phyloP scores from a whole-genome alignment of 768 basidiomycete genomes.

The Plicaturopsis crispa region DNA sequence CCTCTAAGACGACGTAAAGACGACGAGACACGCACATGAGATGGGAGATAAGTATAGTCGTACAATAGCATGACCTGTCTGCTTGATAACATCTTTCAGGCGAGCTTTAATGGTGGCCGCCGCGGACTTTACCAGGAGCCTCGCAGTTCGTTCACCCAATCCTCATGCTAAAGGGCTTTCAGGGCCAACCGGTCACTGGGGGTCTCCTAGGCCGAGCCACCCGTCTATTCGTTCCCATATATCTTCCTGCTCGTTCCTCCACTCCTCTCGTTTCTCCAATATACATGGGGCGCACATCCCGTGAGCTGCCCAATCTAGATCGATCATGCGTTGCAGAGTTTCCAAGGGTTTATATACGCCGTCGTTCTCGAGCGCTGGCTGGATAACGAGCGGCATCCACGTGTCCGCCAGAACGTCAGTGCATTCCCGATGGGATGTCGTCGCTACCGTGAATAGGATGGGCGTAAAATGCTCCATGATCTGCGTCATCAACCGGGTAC shows the following conservation, averaged over 20 bases:
- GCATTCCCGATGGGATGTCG: slow-evolving; percentile 67
- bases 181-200: too few species aligned
- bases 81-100: too few species aligned
- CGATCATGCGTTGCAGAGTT: slow-evolving; percentile 47
- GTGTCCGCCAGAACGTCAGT: slow-evolving; percentile 63
- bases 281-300: slow-evolving; percentile 57
- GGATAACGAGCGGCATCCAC: slow-evolving; percentile 68
- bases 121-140: too few species aligned
- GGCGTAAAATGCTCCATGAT: slow-evolving; percentile 68
- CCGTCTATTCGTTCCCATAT: slow-evolving; percentile 56
- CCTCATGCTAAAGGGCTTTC: too few species aligned
- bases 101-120: too few species aligned
- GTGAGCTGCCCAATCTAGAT: slow-evolving; percentile 46
- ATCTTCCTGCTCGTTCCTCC: slow-evolving; percentile 49
- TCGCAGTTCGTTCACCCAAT: too few species aligned
- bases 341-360: slow-evolving; percentile 69
- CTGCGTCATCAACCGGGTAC: slow-evolving; percentile 39
- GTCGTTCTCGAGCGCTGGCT: slow-evolving; percentile 51
- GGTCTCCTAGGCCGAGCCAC: slow-evolving; percentile 34
- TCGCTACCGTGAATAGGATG: slow-evolving; percentile 60
- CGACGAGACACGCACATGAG: too few species aligned
- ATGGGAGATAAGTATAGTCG: too few species aligned
- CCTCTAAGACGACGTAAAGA: too few species aligned
- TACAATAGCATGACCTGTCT: too few species aligned
- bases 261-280: slow-evolving; percentile 54